Conservation (phyloP, 306 rosid genomes). For the Gynostemma pentaphyllum region DNA sequence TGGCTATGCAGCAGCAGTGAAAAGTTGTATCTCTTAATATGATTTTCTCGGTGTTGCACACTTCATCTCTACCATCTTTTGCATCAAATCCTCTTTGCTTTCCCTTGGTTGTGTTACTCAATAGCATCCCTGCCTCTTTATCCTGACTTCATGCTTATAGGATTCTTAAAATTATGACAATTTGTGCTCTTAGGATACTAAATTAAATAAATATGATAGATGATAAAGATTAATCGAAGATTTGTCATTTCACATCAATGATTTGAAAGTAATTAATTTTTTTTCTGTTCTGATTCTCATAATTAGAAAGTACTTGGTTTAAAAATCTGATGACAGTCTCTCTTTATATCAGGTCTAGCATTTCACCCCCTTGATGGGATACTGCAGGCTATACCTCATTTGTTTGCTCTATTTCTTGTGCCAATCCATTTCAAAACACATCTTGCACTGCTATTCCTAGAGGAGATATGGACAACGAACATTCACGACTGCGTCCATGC, state of each 20-base stretch:
- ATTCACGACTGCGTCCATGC: conserved; percentile 85
- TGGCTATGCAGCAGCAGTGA: no score
- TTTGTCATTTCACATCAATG: no score
- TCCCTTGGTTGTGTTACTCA: no score
- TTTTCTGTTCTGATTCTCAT: neutral
- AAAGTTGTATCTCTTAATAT: no score
- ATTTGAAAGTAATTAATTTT: no score
- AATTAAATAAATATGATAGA: no score
- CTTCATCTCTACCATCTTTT: no score
- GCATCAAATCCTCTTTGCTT: neutral
- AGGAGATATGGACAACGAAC: conserved; percentile 80
- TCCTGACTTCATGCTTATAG: neutral
- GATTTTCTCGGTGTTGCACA: no score
- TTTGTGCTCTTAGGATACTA: no score
- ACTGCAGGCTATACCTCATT: conserved; percentile 78
- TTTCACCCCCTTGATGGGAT: conserved; percentile 94
- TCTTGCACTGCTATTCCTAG: conserved; percentile 45
- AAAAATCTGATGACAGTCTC: neutral
- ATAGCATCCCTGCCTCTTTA: no score
- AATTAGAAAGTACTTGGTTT: neutral
- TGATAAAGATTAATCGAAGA: no score
- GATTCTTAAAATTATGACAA: no score
- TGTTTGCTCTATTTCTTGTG: conserved; percentile 43
- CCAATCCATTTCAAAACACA: conserved; percentile 75
- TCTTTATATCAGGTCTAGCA: conserved; percentile 67